Conservation (phyloP, 169 alveolate genomes). For the Ichthyophthirius multifiliis region DNA sequence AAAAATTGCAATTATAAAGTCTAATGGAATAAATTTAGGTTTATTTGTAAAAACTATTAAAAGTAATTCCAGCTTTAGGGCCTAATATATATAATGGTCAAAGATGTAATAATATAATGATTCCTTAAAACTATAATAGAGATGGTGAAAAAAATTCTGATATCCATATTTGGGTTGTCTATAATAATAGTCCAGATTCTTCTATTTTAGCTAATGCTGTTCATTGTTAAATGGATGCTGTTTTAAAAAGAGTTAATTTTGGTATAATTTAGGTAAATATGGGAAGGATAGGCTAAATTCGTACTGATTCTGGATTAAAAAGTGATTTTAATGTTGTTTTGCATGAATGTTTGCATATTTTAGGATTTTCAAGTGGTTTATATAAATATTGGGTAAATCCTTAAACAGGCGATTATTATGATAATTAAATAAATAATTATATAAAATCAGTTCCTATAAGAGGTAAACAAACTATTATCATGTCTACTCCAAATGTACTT, state of each 20-base stretch:
- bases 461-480: not conserved
- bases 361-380: not conserved
- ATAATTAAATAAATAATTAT: not conserved
- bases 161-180: not conserved
- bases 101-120: not conserved
- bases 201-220: not conserved
- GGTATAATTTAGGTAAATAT: not conserved
- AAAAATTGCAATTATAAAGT: not conserved
- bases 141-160: not conserved
- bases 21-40: not conserved
- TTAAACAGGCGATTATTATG: not conserved
- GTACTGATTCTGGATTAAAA: not conserved
- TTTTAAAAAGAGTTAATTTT: no score
- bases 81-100: not conserved
- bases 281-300: not conserved
- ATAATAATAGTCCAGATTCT: not conserved
- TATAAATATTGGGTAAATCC: not conserved
- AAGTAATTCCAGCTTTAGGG: not conserved
- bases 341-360: not conserved
- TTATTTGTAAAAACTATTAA: not conserved
- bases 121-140: not conserved
- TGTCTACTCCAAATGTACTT: conserved; percentile 36
- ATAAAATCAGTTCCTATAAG: not conserved
- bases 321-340: not conserved
- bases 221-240: no score